Percentiles rank a stretch among this genome's conserved stretches.
Evolutionary conservation across 345 rosid species (phyloP).

Genomic region (Euphorbia pulcherrima): DNA sequence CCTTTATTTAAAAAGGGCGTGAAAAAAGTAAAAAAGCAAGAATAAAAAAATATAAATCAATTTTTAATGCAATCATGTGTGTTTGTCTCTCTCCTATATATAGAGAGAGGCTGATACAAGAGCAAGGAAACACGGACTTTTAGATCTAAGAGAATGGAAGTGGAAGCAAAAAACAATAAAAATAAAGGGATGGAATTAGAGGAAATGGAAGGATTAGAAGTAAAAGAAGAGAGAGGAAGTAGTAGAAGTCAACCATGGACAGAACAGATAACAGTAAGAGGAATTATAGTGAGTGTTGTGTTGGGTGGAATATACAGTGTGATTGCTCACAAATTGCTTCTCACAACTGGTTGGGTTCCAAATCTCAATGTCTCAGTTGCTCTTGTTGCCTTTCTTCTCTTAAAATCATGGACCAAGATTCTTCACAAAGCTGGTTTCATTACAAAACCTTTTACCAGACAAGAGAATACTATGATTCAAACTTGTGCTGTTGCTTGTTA

Average conservation of each 20-base stretch:
- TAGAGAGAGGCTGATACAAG: background rate
- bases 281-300: constrained; percentile 61
- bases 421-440: constrained; percentile 62
- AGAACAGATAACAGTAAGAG: constrained; percentile 66
- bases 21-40: too few relatives aligned
- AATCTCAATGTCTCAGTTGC: constrained; percentile 88
- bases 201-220: constrained; percentile 26
- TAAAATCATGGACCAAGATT: constrained; percentile 75
- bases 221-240: background rate
- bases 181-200: constrained; percentile 36
- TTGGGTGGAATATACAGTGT: constrained; percentile 74
- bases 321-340: constrained; percentile 77
- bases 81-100: too few relatives aligned
- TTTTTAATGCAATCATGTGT: too few relatives aligned
- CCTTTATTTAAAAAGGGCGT: too few relatives aligned
- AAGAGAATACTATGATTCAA: constrained; percentile 93
- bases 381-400: constrained; percentile 62
- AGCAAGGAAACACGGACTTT: background rate
- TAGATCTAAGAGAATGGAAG: constrained; percentile 21
- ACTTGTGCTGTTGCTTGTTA: constrained; percentile 94
- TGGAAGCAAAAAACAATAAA: constrained; percentile 22
- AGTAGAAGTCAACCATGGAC: constrained; percentile 62
- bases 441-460: constrained; percentile 71
- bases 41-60: too few relatives aligned
- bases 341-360: constrained; percentile 71